Evolutionary conservation across 768 basidiomycete genomes (phyloP), one percentile per base, ranked within the genome.

Genomic region (Calocybe indica): DNA sequence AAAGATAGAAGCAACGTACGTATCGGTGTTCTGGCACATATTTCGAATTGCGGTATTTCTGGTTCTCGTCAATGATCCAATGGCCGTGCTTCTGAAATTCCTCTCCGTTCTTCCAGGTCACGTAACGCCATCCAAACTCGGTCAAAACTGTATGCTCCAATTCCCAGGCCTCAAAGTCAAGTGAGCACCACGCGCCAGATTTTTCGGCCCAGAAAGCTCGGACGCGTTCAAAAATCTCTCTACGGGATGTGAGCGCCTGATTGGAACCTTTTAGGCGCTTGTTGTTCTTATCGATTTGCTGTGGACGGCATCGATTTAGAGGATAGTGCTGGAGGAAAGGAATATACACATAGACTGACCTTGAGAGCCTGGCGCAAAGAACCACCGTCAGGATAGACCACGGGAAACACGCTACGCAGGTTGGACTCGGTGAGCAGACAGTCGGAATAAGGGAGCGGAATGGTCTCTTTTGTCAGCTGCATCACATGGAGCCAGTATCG

Each of bases 91-190:
- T 73, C 34, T 68, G 66, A 36, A 79, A 56, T 57, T 70, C 70
- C 37, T 68, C 37, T 4, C 73, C 80, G 22, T 74, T 67, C 42
- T 77, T 67, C 80, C 83, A 89, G 7, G 66, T 69, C 30, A 83
- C 55, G 7, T 69, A 58, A 55, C 80, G 79, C 75, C 80, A 92
- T n/a, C 92, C 92, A 55, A 89, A 85, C 60, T 94, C 92, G 22
- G 87, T 90, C 52, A 92, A 70, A 14, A 83, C 52, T 1, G 67
- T 76, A 56, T 89, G 85, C 37, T 89, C 86, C 37, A 64, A 63
- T 58, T 93, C 91, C 88, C 88, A 92, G 12, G 76, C 79, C 64
- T 92, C 91, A 52, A 92, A 83, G 61, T 92, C 91, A 43, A 92
- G 63, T 11, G 88, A 79, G 58, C 78, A 78, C 85, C 88, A 92